These are phyloP conservation scores for Nepenthes mirabilis DNA, from an alignment of 148 eudicot species.

Conservation along the genomic window DNA sequence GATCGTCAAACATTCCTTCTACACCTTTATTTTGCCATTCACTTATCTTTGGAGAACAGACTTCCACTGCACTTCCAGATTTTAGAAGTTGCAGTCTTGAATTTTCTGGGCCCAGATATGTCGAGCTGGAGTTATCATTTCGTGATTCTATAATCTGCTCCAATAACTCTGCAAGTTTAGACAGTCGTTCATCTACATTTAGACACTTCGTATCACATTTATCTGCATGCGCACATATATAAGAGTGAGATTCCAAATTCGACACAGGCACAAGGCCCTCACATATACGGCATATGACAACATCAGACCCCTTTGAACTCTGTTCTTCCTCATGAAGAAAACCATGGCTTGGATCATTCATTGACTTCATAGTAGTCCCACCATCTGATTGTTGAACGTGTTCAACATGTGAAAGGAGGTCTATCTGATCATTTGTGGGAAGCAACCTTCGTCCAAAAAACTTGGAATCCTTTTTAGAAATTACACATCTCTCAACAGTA, in stretches of 20 bases:
- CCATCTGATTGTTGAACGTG: conserved; percentile 12
- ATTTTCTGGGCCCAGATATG: conserved; percentile 33
- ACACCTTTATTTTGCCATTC: conserved; percentile 44
- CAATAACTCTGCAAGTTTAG: conserved; percentile 40
- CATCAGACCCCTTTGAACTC: conserved; percentile 22
- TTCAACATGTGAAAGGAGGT: conserved; percentile 7
- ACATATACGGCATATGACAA: conserved; percentile 56
- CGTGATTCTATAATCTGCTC: conserved; percentile 37
- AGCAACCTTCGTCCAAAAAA: neutral
- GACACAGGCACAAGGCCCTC: conserved; percentile 40
- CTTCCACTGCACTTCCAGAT: conserved; percentile 22
- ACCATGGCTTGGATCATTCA: conserved; percentile 8
- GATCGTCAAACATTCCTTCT: conserved; percentile 58
- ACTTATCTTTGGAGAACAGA: conserved; percentile 34
- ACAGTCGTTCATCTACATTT: conserved; percentile 36
- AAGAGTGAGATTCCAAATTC: conserved; percentile 51
- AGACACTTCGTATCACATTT: conserved; percentile 32
- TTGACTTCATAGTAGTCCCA: conserved; percentile 7
- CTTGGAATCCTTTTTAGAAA: neutral
- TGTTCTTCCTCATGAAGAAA: conserved; percentile 19
- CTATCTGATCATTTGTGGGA: conserved; percentile 1
- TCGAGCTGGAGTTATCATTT: conserved; percentile 14
- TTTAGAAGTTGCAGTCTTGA: conserved; percentile 12
- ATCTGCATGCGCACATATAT: conserved; percentile 59
- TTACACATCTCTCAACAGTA: neutral